Evolutionary conservation across 1,284 basidiomycete species (phyloP), one percentile per base, ranked within the genome.

Genomic region (Leucoagaricus sp.): DNA sequence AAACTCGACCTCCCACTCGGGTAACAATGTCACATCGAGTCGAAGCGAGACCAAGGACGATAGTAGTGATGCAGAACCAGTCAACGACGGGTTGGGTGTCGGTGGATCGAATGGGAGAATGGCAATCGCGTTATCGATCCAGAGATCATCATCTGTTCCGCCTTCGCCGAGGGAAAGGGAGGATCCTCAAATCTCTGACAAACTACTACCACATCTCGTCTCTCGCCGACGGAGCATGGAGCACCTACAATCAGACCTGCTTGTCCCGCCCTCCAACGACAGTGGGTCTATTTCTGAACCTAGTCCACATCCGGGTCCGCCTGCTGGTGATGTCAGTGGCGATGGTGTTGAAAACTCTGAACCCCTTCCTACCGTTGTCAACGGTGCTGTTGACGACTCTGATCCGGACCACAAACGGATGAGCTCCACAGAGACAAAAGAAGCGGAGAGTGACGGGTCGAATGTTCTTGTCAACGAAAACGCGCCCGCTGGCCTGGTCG

Each of bases 111-210:
- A 12, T 13, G 34, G 33, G 3, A 34, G 47, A n/a, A 58, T 58
- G 55, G 52, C 51, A 38, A 19, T 34, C 25, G 45, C 28, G 15
- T 34, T 57, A 12, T 69, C 74, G 0, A 69, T 72, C 2, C 77
- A 70, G 17, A 75, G 83, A 19, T 72, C 83, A 13, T 79, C 77
- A 1, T 83, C 81, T 9, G 81, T 84, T 12, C 82, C 83, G 0
- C 79, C 83, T 0, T 78, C 70, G 9, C 78, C 79, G 13, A 65
- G 69, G 19, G 69, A 69, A 38, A 61, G 65, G 6, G 63, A 65
- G 4, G 67, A 64, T 36, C 53, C 62, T 12, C 67, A 70, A 40
- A 63, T 58, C n/a, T 26, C 21, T 25, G 55, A 54, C 47, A 54
- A 50, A 28, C 23, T 40, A 15, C 28, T 57, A 40, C 48, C 40